These are phyloP conservation scores for Fusarium citri DNA, from an alignment of 2,329 filamentous ascomycete species.

Conservation along the genomic window DNA sequence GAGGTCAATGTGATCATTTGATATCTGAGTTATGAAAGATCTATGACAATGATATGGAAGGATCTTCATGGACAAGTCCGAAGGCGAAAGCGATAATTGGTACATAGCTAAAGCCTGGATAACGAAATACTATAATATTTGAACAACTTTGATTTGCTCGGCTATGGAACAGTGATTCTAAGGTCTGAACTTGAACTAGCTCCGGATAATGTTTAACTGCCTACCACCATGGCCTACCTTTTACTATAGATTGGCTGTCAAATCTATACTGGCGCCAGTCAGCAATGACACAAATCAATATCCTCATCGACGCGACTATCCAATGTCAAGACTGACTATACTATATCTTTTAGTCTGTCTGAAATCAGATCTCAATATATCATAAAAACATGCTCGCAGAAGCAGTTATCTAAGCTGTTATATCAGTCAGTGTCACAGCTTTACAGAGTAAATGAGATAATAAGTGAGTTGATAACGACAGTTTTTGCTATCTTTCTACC, in stretches of 20 bases:
- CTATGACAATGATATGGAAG: background rate
- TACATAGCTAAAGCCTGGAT: background rate
- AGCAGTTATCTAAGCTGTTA: background rate
- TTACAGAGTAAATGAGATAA: background rate
- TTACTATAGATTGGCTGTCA: background rate
- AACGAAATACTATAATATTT: background rate
- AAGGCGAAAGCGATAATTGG: background rate
- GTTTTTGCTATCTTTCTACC: slow-evolving; percentile 27
- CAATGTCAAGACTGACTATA: background rate
- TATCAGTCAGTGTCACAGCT: background rate
- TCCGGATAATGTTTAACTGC: background rate
- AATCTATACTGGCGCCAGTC: background rate
- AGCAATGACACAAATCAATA: background rate
- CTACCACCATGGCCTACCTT: background rate
- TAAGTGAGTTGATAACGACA: slow-evolving; percentile 30
- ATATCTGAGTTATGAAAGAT: background rate
- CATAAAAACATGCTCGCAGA: background rate
- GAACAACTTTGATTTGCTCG: background rate
- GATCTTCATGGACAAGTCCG: slow-evolving; percentile 6
- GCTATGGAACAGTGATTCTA: background rate
- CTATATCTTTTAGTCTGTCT: background rate
- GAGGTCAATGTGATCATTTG: background rate
- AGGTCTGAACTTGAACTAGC: background rate
- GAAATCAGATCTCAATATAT: background rate
- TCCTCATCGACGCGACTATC: background rate